Evolutionary conservation across 2,329 filamentous ascomycete genomes (phyloP).

Genomic region (Xylariaceae sp.): DNA sequence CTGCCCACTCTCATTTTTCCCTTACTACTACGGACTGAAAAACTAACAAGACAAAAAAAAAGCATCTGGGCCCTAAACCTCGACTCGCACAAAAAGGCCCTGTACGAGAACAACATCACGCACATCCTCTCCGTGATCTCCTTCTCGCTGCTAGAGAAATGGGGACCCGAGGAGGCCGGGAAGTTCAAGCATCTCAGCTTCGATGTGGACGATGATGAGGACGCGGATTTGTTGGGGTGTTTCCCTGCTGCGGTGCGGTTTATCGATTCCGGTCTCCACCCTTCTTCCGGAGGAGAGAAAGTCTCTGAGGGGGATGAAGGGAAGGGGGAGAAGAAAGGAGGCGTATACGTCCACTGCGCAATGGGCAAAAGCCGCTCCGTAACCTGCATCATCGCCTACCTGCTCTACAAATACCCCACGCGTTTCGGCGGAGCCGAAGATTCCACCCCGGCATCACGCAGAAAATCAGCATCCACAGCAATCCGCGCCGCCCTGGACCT

Average conservation of each 20-base stretch:
- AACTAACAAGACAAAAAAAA: too few species aligned
- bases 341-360: conserved; percentile 65
- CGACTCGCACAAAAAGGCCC: conserved; percentile 58
- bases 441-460: conserved; percentile 41
- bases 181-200: conserved; percentile 69
- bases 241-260: conserved; percentile 75
- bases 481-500: conserved; percentile 59
- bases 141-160: conserved; percentile 37
- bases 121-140: conserved; percentile 79
- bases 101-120: conserved; percentile 72
- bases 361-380: conserved; percentile 96
- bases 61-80: conserved; percentile 68
- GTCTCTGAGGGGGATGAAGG: too few species aligned
- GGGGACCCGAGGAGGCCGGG: conserved; percentile 41
- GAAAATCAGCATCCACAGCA: conserved; percentile 42
- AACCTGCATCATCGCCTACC: conserved; percentile 75
- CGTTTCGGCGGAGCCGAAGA: conserved; percentile 41
- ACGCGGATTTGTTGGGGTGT: conserved; percentile 78
- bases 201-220: conserved; percentile 84
- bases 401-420: conserved; percentile 63
- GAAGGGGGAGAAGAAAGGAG: conserved; percentile 18
- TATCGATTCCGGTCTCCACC: conserved; percentile 68
- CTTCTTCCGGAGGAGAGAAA: too few species aligned
- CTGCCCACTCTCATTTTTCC: too few species aligned
- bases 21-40: too few species aligned